Evolutionary conservation across 257 asterid species (phyloP).

Genomic region (Anisodus tanguticus): DNA sequence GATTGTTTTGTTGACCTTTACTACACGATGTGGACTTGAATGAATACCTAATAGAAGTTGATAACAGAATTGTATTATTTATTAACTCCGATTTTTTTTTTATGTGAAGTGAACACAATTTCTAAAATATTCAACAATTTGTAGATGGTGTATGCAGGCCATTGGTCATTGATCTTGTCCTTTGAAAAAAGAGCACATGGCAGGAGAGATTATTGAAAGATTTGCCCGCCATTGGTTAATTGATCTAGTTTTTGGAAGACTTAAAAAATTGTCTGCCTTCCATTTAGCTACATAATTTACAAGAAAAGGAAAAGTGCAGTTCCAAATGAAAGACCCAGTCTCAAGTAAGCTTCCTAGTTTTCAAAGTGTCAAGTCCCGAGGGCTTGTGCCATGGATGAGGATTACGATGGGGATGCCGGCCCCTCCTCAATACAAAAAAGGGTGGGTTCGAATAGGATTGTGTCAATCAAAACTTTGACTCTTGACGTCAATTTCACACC

Average conservation of each 20-base stretch:
- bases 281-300: neutral
- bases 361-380: too few species aligned
- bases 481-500: too few species aligned
- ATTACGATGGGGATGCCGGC: too few species aligned
- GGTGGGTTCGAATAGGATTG: too few species aligned
- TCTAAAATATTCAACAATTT: neutral
- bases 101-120: too few species aligned
- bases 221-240: neutral
- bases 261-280: neutral
- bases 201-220: neutral
- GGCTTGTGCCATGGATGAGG: too few species aligned
- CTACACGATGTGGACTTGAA: neutral
- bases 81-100: neutral
- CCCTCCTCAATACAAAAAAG: too few species aligned
- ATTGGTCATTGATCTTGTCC: constrained; percentile 15
- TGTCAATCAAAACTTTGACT: too few species aligned
- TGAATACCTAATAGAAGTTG: constrained; percentile 12
- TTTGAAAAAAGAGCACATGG: neutral
- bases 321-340: too few species aligned
- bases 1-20: neutral
- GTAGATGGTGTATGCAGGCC: constrained; percentile 6
- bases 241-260: too few species aligned
- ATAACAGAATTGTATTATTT: neutral
- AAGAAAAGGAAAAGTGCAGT: too few species aligned
- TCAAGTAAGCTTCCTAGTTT: too few species aligned